Base-by-base conservation (phyloP, 768 basidiomycete species). In the Boletus rubroflammeus region DNA sequence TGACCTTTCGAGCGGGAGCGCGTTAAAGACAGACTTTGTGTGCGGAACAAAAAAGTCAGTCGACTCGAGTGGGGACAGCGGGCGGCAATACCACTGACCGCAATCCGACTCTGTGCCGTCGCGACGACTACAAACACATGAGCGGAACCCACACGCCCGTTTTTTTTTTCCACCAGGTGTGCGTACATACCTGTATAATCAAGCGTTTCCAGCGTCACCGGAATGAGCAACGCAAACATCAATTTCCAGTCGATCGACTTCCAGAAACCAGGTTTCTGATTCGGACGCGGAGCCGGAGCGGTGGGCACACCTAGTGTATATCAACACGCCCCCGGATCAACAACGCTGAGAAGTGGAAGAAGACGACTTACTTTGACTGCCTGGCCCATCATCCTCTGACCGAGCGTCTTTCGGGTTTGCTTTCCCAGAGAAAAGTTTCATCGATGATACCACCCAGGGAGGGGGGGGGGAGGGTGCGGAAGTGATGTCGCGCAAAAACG, bases 81-180 rank as follows among this genome's bases (percentile, higher is more conserved):
- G 13, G 13, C 3, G 2, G 2, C 2, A 19, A 14, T 17, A 40
- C 14, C 3, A 61, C 75, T 44, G 58, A 80, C 78, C 10, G 79
- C 80, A 53, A 81, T 81, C 34, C 73, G 75, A 29, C 76, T 65
- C 52, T 81, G 80, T 3, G 81, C 78, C 14, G 79, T 81, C 5
- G 80, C 79, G 29, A 81, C 77, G 2, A 80, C 80, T 77, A 51
- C 46, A 43, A 32, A 23, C 8, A 8, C 19, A 35, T 32, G 36
- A 43, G 28, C 23, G 9, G 21, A 23, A 49, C 14, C n/a, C 21
- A 21, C n/a, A 19, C 6, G 13, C n/a, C 1, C 21, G 8, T 6
- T n/a, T n/a, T n/a, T 34, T 3, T 36, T 6, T n/a, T n/a, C n/a
- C n/a, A 32, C 13, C 13, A 23, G 34, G 32, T 8, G 13, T 39